Base-by-base conservation (phyloP, 805 yeast genomes). In the Metschnikowia cerradonensis region DNA sequence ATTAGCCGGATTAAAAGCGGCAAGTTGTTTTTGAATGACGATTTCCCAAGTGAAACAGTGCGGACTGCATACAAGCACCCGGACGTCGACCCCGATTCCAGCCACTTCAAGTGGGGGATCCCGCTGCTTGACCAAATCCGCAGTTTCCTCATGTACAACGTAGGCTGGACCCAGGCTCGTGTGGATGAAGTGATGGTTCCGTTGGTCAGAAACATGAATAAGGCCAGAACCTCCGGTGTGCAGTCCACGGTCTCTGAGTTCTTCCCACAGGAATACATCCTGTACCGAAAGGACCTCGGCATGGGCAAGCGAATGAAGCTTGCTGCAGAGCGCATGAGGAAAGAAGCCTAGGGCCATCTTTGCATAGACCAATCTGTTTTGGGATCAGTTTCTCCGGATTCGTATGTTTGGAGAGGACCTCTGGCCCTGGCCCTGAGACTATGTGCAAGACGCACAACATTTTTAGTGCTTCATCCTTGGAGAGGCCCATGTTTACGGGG, bases 161-260 rank as follows among this genome's bases (percentile, higher is more conserved):
- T 90, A 7, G 90, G 91, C 2, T 95, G 99, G 97, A 70, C 78
- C 2, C 82, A 82, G 59, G 83, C 77, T 7, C 77, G 81, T 52
- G 84, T 89, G 2, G 96, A 92, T 61, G 91, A 88, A 60, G 84
- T 90, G 3, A 71, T 94, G 63, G 76, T 91, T 17, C 99, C 99
- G 2, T 79, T 94, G 49, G 84, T 94, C 15, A 78, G 83, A 58
- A 90, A 86, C 58, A 78, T 90, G 71, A 90, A 90, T 64, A 76
- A 78, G 54, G 80, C 83, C 52, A 73, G 75, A 55, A 67, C 75
- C 45, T 76, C 76, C 52, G 81, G 82, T 0, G 70, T 73, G 22
- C 92, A 86, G 59, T 66, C 80, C 3, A 82, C 84, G 0, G 66
- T 86, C 17, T 80, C 78, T 11, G 90, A 84, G 62, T 86, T 85